Conservation (phyloP, 345 rosid species). For the Euphorbia peplus region DNA sequence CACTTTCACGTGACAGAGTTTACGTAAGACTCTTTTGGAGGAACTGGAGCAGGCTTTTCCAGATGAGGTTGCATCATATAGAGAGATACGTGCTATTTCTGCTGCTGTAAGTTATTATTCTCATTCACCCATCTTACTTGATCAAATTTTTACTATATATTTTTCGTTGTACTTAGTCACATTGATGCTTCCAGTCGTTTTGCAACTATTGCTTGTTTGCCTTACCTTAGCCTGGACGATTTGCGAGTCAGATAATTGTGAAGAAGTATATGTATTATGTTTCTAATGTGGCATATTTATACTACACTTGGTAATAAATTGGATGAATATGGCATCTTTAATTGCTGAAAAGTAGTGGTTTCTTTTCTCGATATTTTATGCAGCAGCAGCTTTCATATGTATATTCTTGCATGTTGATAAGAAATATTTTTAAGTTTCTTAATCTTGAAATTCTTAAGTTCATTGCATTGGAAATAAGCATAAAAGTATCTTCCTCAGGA, state of each 20-base stretch:
- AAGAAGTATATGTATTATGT: background rate
- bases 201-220: background rate
- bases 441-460: too few relatives aligned
- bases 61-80: conserved; percentile 77
- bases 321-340: background rate
- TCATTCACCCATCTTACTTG: background rate
- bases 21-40: conserved; percentile 77
- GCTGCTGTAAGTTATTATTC: conserved; percentile 70
- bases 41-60: conserved; percentile 94
- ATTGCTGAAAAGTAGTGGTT: background rate
- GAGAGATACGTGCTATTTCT: conserved; percentile 81
- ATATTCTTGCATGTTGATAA: too few relatives aligned
- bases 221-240: background rate
- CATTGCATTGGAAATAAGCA: too few relatives aligned
- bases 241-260: background rate
- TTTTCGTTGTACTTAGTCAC: background rate
- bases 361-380: too few relatives aligned
- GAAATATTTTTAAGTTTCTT: too few relatives aligned
- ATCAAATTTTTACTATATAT: background rate
- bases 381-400: background rate
- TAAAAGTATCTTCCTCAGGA: conserved; percentile 45
- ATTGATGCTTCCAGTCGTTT: background rate
- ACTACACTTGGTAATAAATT: background rate
- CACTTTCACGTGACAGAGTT: conserved; percentile 36
- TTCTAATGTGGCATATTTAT: background rate